These are phyloP conservation scores for Pugionium dolabratum DNA, from an alignment of 345 rosid genomes.

Conservation along the genomic window DNA sequence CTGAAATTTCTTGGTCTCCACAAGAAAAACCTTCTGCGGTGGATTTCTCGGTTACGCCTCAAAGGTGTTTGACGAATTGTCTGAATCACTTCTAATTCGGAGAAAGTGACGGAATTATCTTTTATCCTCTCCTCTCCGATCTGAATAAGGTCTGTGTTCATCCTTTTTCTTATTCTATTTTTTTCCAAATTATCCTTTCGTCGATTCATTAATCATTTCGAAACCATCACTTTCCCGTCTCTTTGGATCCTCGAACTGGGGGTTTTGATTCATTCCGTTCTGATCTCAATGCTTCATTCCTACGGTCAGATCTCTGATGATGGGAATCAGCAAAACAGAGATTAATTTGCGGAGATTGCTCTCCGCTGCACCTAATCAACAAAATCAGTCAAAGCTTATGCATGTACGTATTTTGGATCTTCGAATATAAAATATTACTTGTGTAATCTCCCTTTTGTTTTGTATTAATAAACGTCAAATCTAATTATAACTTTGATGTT, in stretches of 20 bases:
- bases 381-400: conserved; percentile 72
- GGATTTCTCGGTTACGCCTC: not conserved
- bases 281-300: conserved; percentile 10
- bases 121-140: not conserved
- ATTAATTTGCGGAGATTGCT: conserved; percentile 76
- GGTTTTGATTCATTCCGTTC: not conserved
- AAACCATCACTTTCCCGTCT: not conserved
- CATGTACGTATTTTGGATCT: conserved; percentile 49
- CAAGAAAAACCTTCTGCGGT: too few relatives aligned
- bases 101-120: too few relatives aligned
- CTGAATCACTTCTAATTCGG: not conserved
- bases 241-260: not conserved
- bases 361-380: conserved; percentile 69
- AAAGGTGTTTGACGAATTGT: conserved; percentile 11
- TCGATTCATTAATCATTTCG: too few relatives aligned
- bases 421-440: not conserved
- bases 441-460: not conserved
- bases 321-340: conserved; percentile 81
- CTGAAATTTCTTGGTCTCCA: too few relatives aligned
- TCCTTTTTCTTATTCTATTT: too few relatives aligned
- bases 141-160: conserved; percentile 11
- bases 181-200: too few relatives aligned
- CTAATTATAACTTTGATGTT: conserved; percentile 4
- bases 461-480: not conserved
- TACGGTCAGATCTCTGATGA: conserved; percentile 22